Evolutionary conservation across 2,329 filamentous ascomycete species (phyloP).

Genomic region (Colletotrichum neosansevieriae): DNA sequence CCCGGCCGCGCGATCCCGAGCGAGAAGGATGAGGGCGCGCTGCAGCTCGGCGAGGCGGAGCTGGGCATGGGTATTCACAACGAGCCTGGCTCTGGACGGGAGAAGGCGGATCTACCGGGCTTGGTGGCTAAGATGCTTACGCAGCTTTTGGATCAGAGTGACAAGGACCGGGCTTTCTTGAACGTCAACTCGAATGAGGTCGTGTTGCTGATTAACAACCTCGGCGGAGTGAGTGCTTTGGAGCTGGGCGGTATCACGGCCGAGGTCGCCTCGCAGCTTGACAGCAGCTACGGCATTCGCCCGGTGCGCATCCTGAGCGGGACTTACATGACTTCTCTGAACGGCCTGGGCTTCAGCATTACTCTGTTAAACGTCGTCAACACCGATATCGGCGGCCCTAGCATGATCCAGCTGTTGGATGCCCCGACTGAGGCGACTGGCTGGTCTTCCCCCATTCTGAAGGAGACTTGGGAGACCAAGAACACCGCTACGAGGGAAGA

Average conservation of each 20-base stretch:
- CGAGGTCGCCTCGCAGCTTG: constrained; percentile 75
- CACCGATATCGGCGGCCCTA: constrained; percentile 68
- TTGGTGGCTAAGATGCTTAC: constrained; percentile 75
- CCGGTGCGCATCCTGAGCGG: constrained; percentile 76
- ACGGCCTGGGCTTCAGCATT: constrained; percentile 81
- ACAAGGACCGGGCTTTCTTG: constrained; percentile 79
- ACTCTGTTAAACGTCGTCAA: constrained; percentile 74
- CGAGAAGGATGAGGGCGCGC: constrained; percentile 63
- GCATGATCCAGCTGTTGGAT: constrained; percentile 78
- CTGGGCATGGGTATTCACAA: constrained; percentile 86
- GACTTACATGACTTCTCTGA: constrained; percentile 83
- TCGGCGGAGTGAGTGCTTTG: constrained; percentile 78
- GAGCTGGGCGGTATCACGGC: constrained; percentile 79
- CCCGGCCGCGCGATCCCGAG: constrained; percentile 73
- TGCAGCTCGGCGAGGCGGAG: constrained; percentile 70
- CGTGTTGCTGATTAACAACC: constrained; percentile 80
- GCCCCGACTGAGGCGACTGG: constrained; percentile 76
- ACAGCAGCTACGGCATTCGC: constrained; percentile 66
- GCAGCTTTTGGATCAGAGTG: constrained; percentile 74
- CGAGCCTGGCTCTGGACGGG: constrained; percentile 69
- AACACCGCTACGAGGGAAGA: constrained; percentile 61
- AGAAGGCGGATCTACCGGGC: constrained; percentile 63
- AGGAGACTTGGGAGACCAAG: constrained; percentile 72
- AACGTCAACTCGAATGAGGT: constrained; percentile 72
- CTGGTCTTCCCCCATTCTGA: constrained; percentile 74